Conservation (phyloP, 306 rosid genomes). For the Cicer arietinum region DNA sequence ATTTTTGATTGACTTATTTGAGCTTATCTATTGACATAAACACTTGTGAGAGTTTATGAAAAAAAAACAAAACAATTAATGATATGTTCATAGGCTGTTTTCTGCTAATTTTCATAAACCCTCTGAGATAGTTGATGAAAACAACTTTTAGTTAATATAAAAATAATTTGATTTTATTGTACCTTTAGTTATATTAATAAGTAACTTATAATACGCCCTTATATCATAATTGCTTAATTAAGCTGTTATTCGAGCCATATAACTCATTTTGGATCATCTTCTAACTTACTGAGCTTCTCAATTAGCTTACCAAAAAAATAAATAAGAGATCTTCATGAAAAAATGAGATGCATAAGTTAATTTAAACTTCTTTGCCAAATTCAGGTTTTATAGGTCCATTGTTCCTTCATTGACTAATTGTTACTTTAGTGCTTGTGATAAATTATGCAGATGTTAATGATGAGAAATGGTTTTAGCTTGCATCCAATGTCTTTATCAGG, state of each 20-base stretch:
- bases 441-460: slow-evolving; percentile 74
- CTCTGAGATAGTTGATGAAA: too few species aligned
- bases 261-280: background rate
- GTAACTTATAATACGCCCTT: too few species aligned
- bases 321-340: too few species aligned
- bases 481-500: slow-evolving; percentile 84
- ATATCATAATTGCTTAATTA: too few species aligned
- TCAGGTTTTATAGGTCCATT: background rate
- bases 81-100: too few species aligned
- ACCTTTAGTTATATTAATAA: too few species aligned
- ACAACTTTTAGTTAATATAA: too few species aligned
- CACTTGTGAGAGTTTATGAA: background rate
- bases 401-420: slow-evolving; percentile 36
- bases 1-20: too few species aligned
- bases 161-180: too few species aligned
- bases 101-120: too few species aligned
- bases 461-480: slow-evolving; percentile 88
- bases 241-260: too few species aligned
- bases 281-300: background rate
- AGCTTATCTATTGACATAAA: background rate
- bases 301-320: background rate
- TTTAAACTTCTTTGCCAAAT: background rate
- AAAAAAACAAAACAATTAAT: too few species aligned
- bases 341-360: background rate
- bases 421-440: slow-evolving; percentile 46